phyloP scores from a whole-genome alignment of 768 basidiomycete species.

The Podaxis sp. region DNA sequence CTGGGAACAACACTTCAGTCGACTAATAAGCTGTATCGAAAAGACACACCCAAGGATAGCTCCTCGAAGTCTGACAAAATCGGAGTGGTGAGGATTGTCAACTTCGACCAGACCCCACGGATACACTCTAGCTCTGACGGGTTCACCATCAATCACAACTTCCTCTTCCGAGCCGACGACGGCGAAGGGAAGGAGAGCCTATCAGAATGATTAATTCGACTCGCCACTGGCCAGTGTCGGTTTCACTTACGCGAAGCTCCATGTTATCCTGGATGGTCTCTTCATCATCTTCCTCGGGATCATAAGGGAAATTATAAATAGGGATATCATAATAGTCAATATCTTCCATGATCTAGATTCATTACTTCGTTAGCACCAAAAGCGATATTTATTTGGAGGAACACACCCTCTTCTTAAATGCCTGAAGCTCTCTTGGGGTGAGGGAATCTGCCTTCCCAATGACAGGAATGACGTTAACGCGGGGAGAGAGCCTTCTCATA shows the following conservation, averaged over 20 bases:
- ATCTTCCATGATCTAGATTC: slow-evolving; percentile 80
- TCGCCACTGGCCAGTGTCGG: neutral
- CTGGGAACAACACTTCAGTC: slow-evolving; percentile 26
- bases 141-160: slow-evolving; percentile 74
- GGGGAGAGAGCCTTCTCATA: slow-evolving; percentile 84
- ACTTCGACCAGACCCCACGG: slow-evolving; percentile 93
- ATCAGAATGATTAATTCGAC: neutral
- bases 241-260: slow-evolving; percentile 65
- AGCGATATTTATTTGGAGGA: neutral
- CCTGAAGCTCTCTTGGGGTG: slow-evolving; percentile 72
- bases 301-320: slow-evolving; percentile 93
- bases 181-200: slow-evolving; percentile 78
- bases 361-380: neutral
- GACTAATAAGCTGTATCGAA: slow-evolving; percentile 21
- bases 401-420: slow-evolving; percentile 76
- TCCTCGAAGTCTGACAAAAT: slow-evolving; percentile 73
- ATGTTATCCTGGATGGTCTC: slow-evolving; percentile 88
- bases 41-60: slow-evolving; percentile 60
- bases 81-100: slow-evolving; percentile 88
- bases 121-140: slow-evolving; percentile 77
- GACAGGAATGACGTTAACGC: slow-evolving; percentile 92
- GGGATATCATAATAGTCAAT: slow-evolving; percentile 88
- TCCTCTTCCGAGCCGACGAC: slow-evolving; percentile 89
- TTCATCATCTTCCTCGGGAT: slow-evolving; percentile 90
- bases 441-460: slow-evolving; percentile 87